Conservation (phyloP, 305 asterid genomes). For the Fraxinus latifolia region DNA sequence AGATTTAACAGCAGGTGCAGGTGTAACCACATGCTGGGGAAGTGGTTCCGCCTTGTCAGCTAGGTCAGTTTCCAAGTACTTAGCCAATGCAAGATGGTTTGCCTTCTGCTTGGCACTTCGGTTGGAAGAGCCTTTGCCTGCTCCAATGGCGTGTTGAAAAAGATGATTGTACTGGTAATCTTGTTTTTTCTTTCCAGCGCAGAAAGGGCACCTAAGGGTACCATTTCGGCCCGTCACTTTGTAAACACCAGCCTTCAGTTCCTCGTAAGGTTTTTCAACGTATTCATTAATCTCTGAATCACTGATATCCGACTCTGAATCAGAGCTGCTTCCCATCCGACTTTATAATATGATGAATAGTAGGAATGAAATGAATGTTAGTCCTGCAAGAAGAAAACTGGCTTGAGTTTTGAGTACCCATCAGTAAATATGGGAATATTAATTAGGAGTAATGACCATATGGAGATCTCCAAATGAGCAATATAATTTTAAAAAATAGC, state of each 20-base stretch:
- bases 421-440: background rate
- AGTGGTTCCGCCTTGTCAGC: constrained; percentile 45
- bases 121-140: constrained; percentile 62
- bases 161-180: constrained; percentile 78
- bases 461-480: background rate
- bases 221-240: constrained; percentile 80
- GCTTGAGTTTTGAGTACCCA: background rate
- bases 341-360: background rate
- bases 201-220: constrained; percentile 60
- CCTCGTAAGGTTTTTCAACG: constrained; percentile 63
- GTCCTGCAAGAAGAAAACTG: background rate
- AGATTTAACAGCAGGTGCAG: constrained; percentile 36
- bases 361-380: background rate
- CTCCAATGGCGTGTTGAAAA: constrained; percentile 78
- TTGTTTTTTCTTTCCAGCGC: constrained; percentile 46
- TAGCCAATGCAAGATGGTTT: constrained; percentile 60
- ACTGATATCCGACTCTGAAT: constrained; percentile 70
- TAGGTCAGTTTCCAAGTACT: constrained; percentile 49
- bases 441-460: background rate
- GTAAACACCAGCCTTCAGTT: constrained; percentile 54
- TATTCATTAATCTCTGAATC: constrained; percentile 77
- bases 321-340: constrained; percentile 85
- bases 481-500: background rate
- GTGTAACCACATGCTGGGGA: constrained; percentile 33
- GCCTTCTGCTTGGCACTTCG: constrained; percentile 65